phyloP scores from a whole-genome alignment of 257 asterid species.

The Ehretia macrophylla region DNA sequence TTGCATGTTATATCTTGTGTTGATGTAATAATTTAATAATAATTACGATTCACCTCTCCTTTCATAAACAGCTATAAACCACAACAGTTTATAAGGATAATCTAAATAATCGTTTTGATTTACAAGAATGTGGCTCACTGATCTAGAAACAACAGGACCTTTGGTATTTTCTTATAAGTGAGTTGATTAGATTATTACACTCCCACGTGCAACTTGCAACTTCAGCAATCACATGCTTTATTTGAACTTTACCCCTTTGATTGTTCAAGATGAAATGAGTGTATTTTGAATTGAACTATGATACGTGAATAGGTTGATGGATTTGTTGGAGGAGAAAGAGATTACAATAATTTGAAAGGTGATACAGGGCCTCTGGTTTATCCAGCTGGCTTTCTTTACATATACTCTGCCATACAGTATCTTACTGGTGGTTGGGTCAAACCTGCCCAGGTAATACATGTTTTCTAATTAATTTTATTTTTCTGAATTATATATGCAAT shows the following conservation, averaged over 20 bases:
- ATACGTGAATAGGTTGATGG: slow-evolving; percentile 55
- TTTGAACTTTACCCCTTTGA: background rate
- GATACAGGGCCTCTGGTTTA: slow-evolving; percentile 96
- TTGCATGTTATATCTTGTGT: too few relatives aligned
- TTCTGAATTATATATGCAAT: background rate
- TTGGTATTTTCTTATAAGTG: too few relatives aligned
- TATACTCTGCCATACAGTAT: slow-evolving; percentile 74
- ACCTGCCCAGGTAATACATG: slow-evolving; percentile 72
- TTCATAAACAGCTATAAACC: too few relatives aligned
- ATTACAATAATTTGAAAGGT: slow-evolving; percentile 83
- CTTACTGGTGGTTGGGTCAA: slow-evolving; percentile 74
- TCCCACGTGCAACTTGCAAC: too few relatives aligned
- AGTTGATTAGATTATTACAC: background rate
- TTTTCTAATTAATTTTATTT: background rate
- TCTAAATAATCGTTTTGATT: too few relatives aligned
- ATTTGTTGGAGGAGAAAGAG: slow-evolving; percentile 85
- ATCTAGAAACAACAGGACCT: too few relatives aligned
- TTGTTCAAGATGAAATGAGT: background rate
- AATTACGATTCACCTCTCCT: too few relatives aligned
- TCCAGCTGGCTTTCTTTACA: slow-evolving; percentile 95
- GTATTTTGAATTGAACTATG: background rate
- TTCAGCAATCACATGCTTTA: too few relatives aligned
- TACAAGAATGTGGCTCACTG: too few relatives aligned
- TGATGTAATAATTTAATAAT: too few relatives aligned
- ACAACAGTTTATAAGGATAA: too few relatives aligned